Conservation (phyloP, 2,329 filamentous ascomycete species). For the Tolypocladium sp. region DNA sequence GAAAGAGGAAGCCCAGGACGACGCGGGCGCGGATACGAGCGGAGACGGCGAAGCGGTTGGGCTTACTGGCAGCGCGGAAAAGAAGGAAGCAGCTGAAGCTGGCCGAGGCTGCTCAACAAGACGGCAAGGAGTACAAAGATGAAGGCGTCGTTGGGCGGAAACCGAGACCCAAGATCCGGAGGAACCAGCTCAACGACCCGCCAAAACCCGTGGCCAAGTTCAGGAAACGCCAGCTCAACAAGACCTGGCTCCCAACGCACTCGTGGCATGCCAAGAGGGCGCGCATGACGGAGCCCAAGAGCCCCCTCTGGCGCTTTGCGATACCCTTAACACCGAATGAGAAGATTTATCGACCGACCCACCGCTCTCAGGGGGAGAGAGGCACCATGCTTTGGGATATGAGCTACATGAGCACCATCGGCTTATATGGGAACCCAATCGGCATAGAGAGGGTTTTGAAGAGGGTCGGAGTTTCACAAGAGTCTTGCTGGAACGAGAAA, state of each 20-base stretch:
- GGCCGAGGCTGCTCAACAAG: constrained; percentile 11
- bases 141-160: constrained; percentile 11
- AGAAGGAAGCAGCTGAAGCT: constrained; percentile 30
- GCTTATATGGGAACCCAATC: constrained; percentile 56
- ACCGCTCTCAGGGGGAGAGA: constrained; percentile 65
- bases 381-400: constrained; percentile 86
- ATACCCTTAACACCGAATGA: constrained; percentile 77
- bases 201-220: constrained; percentile 55
- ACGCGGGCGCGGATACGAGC: constrained; percentile 55
- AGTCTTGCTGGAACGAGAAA: constrained; percentile 52
- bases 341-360: constrained; percentile 82
- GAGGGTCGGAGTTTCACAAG: constrained; percentile 51
- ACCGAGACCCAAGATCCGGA: constrained; percentile 57
- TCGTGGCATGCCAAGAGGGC: constrained; percentile 89
- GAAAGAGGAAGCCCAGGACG: constrained; percentile 50
- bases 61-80: constrained; percentile 51
- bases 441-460: constrained; percentile 60
- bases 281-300: constrained; percentile 70
- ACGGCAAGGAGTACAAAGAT: constrained; percentile 6
- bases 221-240: constrained; percentile 74
- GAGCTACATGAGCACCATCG: constrained; percentile 87
- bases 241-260: constrained; percentile 93
- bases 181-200: constrained; percentile 57
- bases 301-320: constrained; percentile 84
- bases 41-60: constrained; percentile 66